These are phyloP conservation scores for Aeminium ludgeri DNA, from an alignment of 495 filamentous ascomycete species.

Conservation along the genomic window DNA sequence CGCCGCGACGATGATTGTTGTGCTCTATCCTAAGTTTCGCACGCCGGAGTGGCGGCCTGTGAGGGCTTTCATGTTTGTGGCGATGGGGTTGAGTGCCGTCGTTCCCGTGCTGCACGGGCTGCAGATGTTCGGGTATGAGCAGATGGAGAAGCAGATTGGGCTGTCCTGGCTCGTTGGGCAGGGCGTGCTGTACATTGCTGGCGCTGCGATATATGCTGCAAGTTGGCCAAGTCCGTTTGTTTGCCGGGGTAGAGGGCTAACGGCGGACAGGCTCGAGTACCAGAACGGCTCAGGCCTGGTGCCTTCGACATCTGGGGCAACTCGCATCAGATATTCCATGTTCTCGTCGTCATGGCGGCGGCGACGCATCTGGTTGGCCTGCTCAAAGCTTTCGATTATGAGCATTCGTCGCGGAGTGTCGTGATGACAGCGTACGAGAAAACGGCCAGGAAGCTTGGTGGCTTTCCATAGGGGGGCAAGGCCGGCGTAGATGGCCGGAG, in stretches of 20 bases:
- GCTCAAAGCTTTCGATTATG: conserved; percentile 28
- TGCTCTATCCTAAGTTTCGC: conserved; percentile 62
- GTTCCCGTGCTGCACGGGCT: conserved; percentile 67
- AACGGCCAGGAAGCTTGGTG: conserved; percentile 3
- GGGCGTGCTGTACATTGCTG: conserved; percentile 69
- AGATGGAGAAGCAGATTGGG: conserved; percentile 55
- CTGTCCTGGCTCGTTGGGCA: conserved; percentile 67
- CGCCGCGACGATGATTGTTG: conserved; percentile 54
- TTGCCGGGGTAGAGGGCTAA: conserved; percentile 2
- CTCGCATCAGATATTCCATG: conserved; percentile 68
- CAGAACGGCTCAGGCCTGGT: conserved; percentile 46
- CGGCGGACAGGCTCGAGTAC: conserved; percentile 25
- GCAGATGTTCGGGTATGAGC: conserved; percentile 37
- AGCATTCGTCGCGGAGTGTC: conserved; percentile 15
- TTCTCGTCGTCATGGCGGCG: conserved; percentile 51
- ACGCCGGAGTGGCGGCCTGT: conserved; percentile 69
- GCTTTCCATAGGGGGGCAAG: background rate
- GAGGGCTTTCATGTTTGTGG: conserved; percentile 80
- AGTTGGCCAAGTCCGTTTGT: conserved; percentile 16
- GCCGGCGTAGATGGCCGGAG: no score
- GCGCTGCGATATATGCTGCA: conserved; percentile 67
- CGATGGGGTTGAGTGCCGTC: conserved; percentile 68
- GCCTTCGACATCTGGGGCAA: conserved; percentile 59
- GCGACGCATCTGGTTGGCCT: conserved; percentile 47
- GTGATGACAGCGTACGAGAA: conserved; percentile 9